These are phyloP conservation scores for Saccharomyces uvarum DNA, from an alignment of 1,139 yeast genomes.

Conservation along the genomic window DNA sequence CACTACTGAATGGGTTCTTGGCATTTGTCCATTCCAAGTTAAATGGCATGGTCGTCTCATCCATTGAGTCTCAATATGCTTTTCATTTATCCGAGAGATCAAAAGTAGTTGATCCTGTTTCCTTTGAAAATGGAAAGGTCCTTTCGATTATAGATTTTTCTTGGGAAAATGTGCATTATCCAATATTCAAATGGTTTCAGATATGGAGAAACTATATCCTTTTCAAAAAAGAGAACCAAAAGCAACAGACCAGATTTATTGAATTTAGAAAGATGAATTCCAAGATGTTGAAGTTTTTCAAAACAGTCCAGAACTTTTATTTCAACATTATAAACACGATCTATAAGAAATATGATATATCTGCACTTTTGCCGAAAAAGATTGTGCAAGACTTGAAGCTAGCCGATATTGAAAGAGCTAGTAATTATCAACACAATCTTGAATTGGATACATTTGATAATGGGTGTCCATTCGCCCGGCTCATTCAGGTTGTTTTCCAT, in stretches of 20 bases:
- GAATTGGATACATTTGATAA: slow-evolving; percentile 13
- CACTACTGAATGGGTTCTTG: slow-evolving; percentile 27
- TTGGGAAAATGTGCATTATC: slow-evolving; percentile 60
- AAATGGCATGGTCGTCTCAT: slow-evolving; percentile 8
- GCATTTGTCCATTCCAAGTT: slow-evolving; percentile 27
- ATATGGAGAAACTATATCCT: slow-evolving; percentile 22
- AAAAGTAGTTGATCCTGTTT: not conserved
- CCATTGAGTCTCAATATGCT: slow-evolving; percentile 6
- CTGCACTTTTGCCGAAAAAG: slow-evolving; percentile 15
- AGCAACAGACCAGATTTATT: slow-evolving; percentile 35
- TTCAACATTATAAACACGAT: slow-evolving; percentile 32
- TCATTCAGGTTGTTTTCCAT: slow-evolving; percentile 44
- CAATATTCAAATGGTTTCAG: slow-evolving; percentile 47
- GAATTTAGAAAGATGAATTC: slow-evolving; percentile 53
- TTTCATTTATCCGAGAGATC: slow-evolving; percentile 1
- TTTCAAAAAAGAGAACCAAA: slow-evolving; percentile 17
- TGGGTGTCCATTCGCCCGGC: slow-evolving; percentile 30
- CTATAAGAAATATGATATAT: slow-evolving; percentile 11
- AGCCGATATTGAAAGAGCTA: not conserved
- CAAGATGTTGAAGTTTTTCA: slow-evolving; percentile 42
- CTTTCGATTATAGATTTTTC: slow-evolving; percentile 37
- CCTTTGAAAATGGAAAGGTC: not conserved
- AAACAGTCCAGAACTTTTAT: slow-evolving; percentile 44
- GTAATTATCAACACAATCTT: slow-evolving; percentile 7
- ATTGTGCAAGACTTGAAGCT: slow-evolving; percentile 15